Base-by-base conservation (phyloP, 2,329 filamentous ascomycete species). In the Arthroderma uncinatum region DNA sequence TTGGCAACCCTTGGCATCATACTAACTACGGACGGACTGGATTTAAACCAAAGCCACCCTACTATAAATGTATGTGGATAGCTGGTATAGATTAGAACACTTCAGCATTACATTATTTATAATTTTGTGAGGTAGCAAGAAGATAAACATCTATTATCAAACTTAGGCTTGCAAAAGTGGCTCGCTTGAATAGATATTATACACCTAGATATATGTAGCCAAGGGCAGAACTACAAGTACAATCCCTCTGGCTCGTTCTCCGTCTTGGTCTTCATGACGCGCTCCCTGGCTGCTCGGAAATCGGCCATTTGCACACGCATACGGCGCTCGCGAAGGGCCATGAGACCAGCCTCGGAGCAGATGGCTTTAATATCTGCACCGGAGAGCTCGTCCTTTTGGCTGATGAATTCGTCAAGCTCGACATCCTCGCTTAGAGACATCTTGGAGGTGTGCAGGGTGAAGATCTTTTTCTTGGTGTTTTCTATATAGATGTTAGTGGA, bases 241-340 rank as follows among this genome's bases (percentile, higher is more conserved):
- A 98, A 76, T 65, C 93, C 93, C 77, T 98, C 93, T 0, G 94
- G 93, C 76, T 97, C 94, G 65, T 92, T 92, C 78, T 98, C 93
- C 68, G 87, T 93, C 85, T 98, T 98, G 53, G 94, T 98, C 78
- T 95, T 94, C 73, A 98, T 80, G 61, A 98, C 94, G 63, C 89
- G 85, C 76, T 98, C 93, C 66, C 92, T 82, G 23, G 93, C 93
- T 57, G 89, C 81, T 57, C 93, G 80, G 80, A 98, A 98, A 74
- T 98, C 93, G 6, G 91, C 89, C 93, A 98, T 98, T 74, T 97
- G 92, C 58, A 98, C 93, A 57, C 92, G 84, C 93, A 98, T 98
- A 69, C 93, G 85, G 62, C 93, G 82, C 78, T 98, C 93, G 65
- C 93, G 83, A 62, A 98, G 78, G 19, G 93, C 93, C 82, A 97